Conservation (phyloP, 2,329 filamentous ascomycete species). For the Helicocarpus griseus region DNA sequence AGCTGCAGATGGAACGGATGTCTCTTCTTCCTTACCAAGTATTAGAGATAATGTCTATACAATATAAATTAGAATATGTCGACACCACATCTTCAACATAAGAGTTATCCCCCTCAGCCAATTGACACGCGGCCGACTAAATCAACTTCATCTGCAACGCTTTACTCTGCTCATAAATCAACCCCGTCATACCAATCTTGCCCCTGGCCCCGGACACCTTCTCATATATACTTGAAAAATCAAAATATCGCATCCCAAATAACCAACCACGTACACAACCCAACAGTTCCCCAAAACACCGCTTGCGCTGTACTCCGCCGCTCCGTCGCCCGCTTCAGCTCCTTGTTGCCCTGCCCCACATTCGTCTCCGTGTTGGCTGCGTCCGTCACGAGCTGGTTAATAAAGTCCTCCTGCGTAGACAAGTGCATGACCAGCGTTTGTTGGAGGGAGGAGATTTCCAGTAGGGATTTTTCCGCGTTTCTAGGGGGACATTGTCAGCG, state of each 20-base stretch:
- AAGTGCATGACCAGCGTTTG: constrained; percentile 80
- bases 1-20: too few species aligned
- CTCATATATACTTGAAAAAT: background rate
- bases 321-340: constrained; percentile 74
- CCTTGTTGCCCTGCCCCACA: constrained; percentile 77
- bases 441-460: constrained; percentile 90
- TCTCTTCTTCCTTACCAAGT: too few species aligned
- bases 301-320: constrained; percentile 62
- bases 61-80: too few species aligned
- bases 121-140: too few species aligned
- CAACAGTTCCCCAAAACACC: constrained; percentile 71
- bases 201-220: background rate
- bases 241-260: constrained; percentile 65
- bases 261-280: constrained; percentile 63
- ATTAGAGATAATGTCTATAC: too few species aligned
- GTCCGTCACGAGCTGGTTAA: constrained; percentile 79
- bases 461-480: constrained; percentile 76
- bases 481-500: too few species aligned
- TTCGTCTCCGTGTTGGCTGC: constrained; percentile 75
- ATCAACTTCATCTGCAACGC: too few species aligned
- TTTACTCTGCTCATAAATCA: too few species aligned
- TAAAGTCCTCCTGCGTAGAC: constrained; percentile 74
- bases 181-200: background rate
- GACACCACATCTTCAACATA: too few species aligned
- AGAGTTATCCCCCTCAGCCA: too few species aligned